Evolutionary conservation across 495 filamentous ascomycete species (phyloP).

Genomic region (Tetracladium marchalianum): DNA sequence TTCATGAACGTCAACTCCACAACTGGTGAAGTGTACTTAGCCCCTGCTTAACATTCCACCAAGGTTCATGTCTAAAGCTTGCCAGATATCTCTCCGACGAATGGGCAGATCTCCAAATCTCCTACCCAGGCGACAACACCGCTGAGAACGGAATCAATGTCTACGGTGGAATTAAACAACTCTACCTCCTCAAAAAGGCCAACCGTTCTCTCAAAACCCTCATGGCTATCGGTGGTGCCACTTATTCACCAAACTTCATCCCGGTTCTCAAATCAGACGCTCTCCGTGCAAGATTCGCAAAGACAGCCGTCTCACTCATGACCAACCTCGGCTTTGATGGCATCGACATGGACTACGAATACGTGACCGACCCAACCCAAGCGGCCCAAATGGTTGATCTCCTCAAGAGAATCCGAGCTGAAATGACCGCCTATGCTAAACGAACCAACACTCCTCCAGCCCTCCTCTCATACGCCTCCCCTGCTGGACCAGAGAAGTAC

Average conservation of each 20-base stretch:
- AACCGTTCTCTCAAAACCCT: conserved; percentile 84
- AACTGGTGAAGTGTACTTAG: conserved; percentile 47
- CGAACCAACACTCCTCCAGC: conserved; percentile 47
- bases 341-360: conserved; percentile 54
- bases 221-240: conserved; percentile 90
- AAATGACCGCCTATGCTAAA: conserved; percentile 50
- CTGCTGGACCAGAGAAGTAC: conserved; percentile 58
- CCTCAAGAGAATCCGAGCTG: conserved; percentile 48
- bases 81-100: conserved; percentile 58
- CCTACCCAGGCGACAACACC: conserved; percentile 70
- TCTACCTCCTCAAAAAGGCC: conserved; percentile 78
- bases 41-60: not conserved
- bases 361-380: conserved; percentile 43
- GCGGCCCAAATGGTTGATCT: conserved; percentile 70
- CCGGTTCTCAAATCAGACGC: conserved; percentile 50
- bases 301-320: conserved; percentile 56
- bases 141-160: conserved; percentile 58
- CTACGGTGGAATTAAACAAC: conserved; percentile 86
- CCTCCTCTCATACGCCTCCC: conserved; percentile 68
- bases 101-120: conserved; percentile 80
- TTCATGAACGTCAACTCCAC: conserved; percentile 54
- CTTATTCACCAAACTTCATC: conserved; percentile 77
- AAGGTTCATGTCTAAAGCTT: not conserved
- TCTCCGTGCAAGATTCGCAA: conserved; percentile 54
- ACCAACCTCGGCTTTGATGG: conserved; percentile 49